Evolutionary conservation across 768 basidiomycete species (phyloP).

Genomic region (Boletus coccyginus): DNA sequence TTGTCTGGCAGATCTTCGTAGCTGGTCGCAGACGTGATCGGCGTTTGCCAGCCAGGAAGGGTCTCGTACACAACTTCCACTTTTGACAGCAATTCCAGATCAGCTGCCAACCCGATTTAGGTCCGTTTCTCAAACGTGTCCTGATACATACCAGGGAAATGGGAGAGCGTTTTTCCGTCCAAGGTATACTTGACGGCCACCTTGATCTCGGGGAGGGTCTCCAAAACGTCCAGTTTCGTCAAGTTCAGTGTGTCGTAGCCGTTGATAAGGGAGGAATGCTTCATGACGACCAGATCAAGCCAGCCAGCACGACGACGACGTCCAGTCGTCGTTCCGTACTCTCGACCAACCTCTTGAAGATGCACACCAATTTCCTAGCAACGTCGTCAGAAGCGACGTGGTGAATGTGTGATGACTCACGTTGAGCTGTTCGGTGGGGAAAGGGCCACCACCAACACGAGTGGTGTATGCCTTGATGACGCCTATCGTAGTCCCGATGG

Average conservation of each 20-base stretch:
- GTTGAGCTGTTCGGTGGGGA: constrained; percentile 94
- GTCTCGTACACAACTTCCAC: constrained; percentile 88
- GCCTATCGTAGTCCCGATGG: constrained; percentile 83
- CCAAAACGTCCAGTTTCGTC: constrained; percentile 94
- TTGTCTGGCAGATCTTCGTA: constrained; percentile 81
- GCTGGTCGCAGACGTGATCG: constrained; percentile 59
- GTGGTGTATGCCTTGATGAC: constrained; percentile 99
- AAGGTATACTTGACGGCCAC: constrained; percentile 77
- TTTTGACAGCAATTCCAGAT: constrained; percentile 74
- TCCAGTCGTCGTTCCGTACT: constrained; percentile 92
- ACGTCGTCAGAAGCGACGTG: neutral
- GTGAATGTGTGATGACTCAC: constrained; percentile 40
- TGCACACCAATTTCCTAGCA: constrained; percentile 74
- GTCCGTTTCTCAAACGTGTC: neutral
- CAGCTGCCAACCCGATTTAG: constrained; percentile 47
- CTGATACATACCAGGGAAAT: constrained; percentile 76
- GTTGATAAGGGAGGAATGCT: constrained; percentile 90
- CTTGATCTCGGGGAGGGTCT: constrained; percentile 82
- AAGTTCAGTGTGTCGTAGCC: constrained; percentile 93
- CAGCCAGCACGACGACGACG: constrained; percentile 92
- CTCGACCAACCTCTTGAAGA: constrained; percentile 90
- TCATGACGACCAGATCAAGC: constrained; percentile 95
- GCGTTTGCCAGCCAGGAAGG: constrained; percentile 86
- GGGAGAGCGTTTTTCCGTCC: constrained; percentile 71
- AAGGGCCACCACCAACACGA: constrained; percentile 96